Conservation (phyloP, 2,329 filamentous ascomycete species). For the Fusarium napiforme region DNA sequence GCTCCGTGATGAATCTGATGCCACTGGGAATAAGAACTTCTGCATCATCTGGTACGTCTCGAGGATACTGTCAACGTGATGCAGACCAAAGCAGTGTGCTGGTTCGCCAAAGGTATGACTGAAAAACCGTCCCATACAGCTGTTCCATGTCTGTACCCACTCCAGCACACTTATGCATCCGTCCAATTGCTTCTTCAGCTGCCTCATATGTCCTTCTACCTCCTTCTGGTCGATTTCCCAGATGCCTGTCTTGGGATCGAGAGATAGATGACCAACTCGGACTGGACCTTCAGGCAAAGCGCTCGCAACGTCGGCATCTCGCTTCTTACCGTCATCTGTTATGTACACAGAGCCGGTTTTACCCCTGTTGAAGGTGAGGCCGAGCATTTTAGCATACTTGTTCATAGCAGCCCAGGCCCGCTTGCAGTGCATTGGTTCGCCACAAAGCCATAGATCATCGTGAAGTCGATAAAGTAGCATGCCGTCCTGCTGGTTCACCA, state of each 20-base stretch:
- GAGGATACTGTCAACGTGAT: background rate
- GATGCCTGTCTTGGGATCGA: background rate
- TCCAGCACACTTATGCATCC: background rate
- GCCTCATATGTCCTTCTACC: background rate
- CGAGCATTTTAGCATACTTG: background rate
- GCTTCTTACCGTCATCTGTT: fast-evolving
- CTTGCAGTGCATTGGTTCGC: background rate
- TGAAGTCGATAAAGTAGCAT: background rate
- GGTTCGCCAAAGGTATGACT: conserved; percentile 5
- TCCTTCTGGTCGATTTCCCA: background rate
- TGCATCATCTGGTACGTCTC: conserved; percentile 2
- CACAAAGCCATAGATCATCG: background rate
- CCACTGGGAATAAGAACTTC: background rate
- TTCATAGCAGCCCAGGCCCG: conserved; percentile 1
- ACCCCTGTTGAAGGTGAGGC: background rate
- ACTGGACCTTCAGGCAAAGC: background rate
- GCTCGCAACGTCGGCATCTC: background rate
- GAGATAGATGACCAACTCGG: background rate
- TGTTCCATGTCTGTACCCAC: background rate
- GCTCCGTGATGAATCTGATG: background rate
- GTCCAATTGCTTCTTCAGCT: background rate
- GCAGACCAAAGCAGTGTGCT: background rate
- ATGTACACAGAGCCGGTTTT: conserved; percentile 1
- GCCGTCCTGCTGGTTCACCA: background rate
- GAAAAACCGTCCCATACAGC: background rate